Evolutionary conservation across 2,329 filamentous ascomycete species (phyloP), one percentile per base, ranked within the genome.

Genomic region (Xylariaceae sp.): DNA sequence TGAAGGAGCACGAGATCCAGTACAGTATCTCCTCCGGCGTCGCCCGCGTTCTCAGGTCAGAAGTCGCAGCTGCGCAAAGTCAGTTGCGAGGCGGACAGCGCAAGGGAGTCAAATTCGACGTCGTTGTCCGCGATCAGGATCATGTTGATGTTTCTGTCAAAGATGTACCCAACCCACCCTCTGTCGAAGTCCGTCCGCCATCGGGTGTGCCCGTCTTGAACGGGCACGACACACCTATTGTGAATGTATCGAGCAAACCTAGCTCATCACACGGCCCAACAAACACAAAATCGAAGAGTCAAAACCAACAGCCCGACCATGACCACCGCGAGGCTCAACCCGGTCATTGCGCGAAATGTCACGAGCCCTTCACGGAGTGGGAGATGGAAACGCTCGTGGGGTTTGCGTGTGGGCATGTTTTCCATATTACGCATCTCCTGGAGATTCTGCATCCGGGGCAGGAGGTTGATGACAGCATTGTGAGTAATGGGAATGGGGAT

Each of bases 1-100:
- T 98, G 63, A 85, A 92, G 57, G 93, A 98, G 66, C 91, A 96
- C 62, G 93, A 97, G 62, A 87, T 98, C 36, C 93, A 97, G 68
- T 83, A 88, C 62, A 93, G 86, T 57, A 96, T 98, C 62, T 92
- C 86, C 53, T 84, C 86, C 35, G 93, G 93, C 1, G 93, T 94
- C 3, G 91, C 93, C 1, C 81, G 82, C 44, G 91, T 97, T 0
- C 73, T 97, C 34, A 76, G 86, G 40, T 89, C 91, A 46, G 93
- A 98, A 67, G 92, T 98, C 1, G 84, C 85, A 1, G 76, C 79
- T 4, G 89, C 87, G 1, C 95, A 97, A 78, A 85, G 85, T 40
- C 83, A 82, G 4, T 72, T 97, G 17, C 81, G 92, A 1, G 80
- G 75, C 12, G 90, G 92, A 0, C 88, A 94, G 63, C 82, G 85